Percentiles rank a stretch among this genome's conserved stretches.
Conservation (phyloP, 768 basidiomycete genomes). For the Rhizopogon roseolus region DNA sequence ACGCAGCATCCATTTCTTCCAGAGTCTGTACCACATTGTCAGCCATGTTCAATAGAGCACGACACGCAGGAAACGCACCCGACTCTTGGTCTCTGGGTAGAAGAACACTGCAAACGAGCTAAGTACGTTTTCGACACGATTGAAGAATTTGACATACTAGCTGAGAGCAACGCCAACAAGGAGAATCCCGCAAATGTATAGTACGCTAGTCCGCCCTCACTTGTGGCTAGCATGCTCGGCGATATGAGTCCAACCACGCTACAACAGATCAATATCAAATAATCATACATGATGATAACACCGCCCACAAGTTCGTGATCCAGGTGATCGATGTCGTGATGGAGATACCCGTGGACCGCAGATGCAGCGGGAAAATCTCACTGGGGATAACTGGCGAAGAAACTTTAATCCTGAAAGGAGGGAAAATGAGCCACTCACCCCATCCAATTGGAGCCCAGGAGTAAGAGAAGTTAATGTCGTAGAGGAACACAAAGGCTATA, state of each 20-base stretch:
- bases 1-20: constrained; percentile 28
- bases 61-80: constrained; percentile 14
- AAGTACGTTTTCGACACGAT: background rate
- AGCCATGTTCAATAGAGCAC: background rate
- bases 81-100: constrained; percentile 28
- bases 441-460: constrained; percentile 29
- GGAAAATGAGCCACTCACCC: constrained; percentile 8
- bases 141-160: constrained; percentile 13
- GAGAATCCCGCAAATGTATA: constrained; percentile 24
- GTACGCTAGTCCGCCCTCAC: constrained; percentile 20
- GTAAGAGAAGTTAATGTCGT: constrained; percentile 30
- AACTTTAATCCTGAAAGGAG: constrained; percentile 2
- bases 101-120: constrained; percentile 14
- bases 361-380: constrained; percentile 38
- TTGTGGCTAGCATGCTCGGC: constrained; percentile 18
- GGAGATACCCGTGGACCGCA: constrained; percentile 36
- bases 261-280: background rate
- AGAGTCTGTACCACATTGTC: constrained; percentile 17
- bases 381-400: constrained; percentile 30
- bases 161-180: constrained; percentile 23
- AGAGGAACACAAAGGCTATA: constrained; percentile 35
- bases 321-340: constrained; percentile 37
- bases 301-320: constrained; percentile 32
- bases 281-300: background rate
- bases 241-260: constrained; percentile 25